Evolutionary conservation across 257 asterid genomes (phyloP).

Genomic region (Lavandula angustifolia): DNA sequence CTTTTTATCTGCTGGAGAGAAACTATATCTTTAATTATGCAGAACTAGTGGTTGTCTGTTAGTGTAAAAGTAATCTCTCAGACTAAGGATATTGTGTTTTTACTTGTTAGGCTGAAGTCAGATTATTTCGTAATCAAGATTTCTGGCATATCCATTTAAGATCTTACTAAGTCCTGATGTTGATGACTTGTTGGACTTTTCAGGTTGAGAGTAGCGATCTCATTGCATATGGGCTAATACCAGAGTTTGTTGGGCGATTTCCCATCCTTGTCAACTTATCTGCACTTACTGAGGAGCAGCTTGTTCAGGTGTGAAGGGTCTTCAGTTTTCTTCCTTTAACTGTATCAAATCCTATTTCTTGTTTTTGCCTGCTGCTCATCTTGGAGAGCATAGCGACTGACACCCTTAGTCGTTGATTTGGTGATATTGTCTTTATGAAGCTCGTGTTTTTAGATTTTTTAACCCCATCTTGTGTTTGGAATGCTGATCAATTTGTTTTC

Average conservation of each 20-base stretch:
- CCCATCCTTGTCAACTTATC: constrained; percentile 91
- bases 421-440: too few relatives aligned
- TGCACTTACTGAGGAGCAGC: constrained; percentile 97
- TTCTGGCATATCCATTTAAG: background rate
- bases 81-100: background rate
- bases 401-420: too few relatives aligned
- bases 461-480: too few relatives aligned
- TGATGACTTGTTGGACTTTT: constrained; percentile 20
- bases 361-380: too few relatives aligned
- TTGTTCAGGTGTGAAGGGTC: constrained; percentile 99
- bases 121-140: background rate
- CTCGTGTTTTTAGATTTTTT: too few relatives aligned
- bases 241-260: constrained; percentile 97
- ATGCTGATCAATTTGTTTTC: constrained; percentile 24
- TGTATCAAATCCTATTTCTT: too few relatives aligned
- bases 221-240: constrained; percentile 94
- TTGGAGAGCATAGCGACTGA: too few relatives aligned
- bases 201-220: constrained; percentile 99
- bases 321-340: too few relatives aligned
- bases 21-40: background rate
- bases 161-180: constrained; percentile 10
- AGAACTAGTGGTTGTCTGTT: background rate
- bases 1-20: background rate
- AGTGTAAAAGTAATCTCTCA: background rate
- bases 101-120: constrained; percentile 16